These are phyloP conservation scores for Cercophora newfieldiana DNA, from an alignment of 495 filamentous ascomycete species.

Conservation along the genomic window DNA sequence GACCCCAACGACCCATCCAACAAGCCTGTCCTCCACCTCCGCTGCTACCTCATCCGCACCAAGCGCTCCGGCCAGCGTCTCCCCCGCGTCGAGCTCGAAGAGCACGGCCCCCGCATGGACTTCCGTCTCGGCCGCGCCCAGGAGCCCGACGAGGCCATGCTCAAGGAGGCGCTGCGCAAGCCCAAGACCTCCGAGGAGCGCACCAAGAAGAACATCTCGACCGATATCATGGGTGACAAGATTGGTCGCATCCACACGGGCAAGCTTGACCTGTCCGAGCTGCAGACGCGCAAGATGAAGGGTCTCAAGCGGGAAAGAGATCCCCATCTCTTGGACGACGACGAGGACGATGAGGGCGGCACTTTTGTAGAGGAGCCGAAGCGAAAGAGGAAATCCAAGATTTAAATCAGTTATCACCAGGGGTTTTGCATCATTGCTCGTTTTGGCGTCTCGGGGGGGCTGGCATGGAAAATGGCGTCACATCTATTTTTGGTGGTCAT, in stretches of 20 bases:
- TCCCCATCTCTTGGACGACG: conserved; percentile 22
- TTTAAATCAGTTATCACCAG: background rate
- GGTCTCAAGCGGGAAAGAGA: conserved; percentile 80
- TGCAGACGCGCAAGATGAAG: conserved; percentile 99
- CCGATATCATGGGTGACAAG: conserved; percentile 92
- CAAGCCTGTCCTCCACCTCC: conserved; percentile 73
- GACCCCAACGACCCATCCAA: conserved; percentile 50
- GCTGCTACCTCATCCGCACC: conserved; percentile 80
- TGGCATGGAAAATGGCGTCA: conserved; percentile 4
- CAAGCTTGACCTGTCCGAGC: conserved; percentile 79
- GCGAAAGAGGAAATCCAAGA: conserved; percentile 25
- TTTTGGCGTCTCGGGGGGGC: background rate
- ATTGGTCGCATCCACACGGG: conserved; percentile 88
- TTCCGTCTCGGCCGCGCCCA: conserved; percentile 81
- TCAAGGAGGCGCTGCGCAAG: conserved; percentile 90
- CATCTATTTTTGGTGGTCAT: background rate
- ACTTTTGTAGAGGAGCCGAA: conserved; percentile 17
- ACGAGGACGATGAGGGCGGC: conserved; percentile 19
- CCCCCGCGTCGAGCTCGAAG: conserved; percentile 88
- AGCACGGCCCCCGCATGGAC: conserved; percentile 94
- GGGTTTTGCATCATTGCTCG: background rate
- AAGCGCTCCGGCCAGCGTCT: conserved; percentile 83
- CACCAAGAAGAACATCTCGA: conserved; percentile 93
- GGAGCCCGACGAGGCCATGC: conserved; percentile 69
- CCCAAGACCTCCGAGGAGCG: conserved; percentile 71